Evolutionary conservation across 331 rosid species (phyloP), one percentile per base, ranked within the genome.

Genomic region (Pyracantha coccinea): DNA sequence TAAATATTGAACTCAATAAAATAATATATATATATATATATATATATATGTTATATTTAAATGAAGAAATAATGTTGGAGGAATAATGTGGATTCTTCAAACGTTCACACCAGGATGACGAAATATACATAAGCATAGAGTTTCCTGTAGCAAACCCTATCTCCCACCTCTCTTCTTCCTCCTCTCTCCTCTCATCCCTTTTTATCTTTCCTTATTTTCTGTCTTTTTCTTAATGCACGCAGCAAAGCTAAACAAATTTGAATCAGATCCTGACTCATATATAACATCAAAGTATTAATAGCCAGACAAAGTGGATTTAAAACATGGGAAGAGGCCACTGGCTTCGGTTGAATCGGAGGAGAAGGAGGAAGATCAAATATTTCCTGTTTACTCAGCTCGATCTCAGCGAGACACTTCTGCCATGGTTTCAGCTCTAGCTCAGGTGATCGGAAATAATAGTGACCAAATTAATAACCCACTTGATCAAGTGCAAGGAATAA

Each of bases 371-470:
- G 76, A 74, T 69, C 70, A 47, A 32, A 58, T 75, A 52, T 93
- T 93, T 63, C 98, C 98, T 4, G 58, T 86, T 19, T 93, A 86
- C 84, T 93, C 97, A 0, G 87, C 82, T 41, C 89, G 97, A 44
- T 89, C 98, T 1, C 87, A 86, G 21, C 89, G 87, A 69, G 98
- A 93, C 69, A 89, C 78, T 87, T 81, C 98, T 0, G 91, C 81
- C 32, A 90, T 93, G 90, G 93, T 93, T 2, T 89, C 89, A 3
- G 93, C 96, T 61, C 86, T 93, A 11, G 72, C 92, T 41, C 89
- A 86, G 81, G 97, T 93, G 59, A 93, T 93, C 29, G 89, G 85
- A n/a, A 55, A 79, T 50, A 62, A 74, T 8, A 78, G 59, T 35
- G 53, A 71, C 52, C 78, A 20, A 44, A 41, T 41, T 41, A 41